Evolutionary conservation across 2,329 filamentous ascomycete species (phyloP).

Genomic region (Basipetospora chlamydospora): DNA sequence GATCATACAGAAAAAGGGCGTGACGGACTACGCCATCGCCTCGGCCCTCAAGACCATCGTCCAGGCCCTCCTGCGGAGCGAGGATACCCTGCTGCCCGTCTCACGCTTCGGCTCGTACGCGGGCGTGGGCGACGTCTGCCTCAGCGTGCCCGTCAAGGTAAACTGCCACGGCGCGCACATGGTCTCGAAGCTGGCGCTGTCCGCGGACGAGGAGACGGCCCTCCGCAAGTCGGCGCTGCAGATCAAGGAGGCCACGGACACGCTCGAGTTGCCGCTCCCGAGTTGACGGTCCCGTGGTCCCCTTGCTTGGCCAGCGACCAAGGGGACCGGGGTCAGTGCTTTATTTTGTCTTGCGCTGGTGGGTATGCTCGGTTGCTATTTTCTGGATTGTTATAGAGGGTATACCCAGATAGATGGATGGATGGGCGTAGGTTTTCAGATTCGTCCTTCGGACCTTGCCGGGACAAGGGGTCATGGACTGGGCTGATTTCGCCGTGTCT

Average conservation of each 20-base stretch:
- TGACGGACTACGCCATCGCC: constrained; percentile 18
- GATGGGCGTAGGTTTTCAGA: too few species aligned
- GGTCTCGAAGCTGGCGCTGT: constrained; percentile 13
- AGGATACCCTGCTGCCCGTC: constrained; percentile 15
- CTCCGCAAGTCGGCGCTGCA: constrained; percentile 11
- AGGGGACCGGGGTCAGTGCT: background rate
- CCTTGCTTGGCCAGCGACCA: background rate
- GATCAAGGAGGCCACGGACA: constrained; percentile 10
- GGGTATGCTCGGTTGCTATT: too few species aligned
- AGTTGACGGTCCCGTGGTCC: background rate
- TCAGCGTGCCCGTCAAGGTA: constrained; percentile 16
- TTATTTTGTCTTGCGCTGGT: too few species aligned
- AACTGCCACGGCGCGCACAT: constrained; percentile 13
- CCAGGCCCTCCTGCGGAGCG: constrained; percentile 15
- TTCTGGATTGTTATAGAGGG: too few species aligned
- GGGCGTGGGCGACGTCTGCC: constrained; percentile 13
- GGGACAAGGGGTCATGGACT: too few species aligned
- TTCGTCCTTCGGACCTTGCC: too few species aligned
- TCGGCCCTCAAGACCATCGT: constrained; percentile 16
- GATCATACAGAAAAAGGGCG: constrained; percentile 18
- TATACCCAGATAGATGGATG: too few species aligned
- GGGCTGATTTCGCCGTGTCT: too few species aligned
- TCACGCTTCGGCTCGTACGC: constrained; percentile 14
- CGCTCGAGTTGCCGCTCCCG: background rate
- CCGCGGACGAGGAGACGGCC: constrained; percentile 11